phyloP scores from a whole-genome alignment of 1,139 yeast genomes.

The Yamadazyma conglobata region DNA sequence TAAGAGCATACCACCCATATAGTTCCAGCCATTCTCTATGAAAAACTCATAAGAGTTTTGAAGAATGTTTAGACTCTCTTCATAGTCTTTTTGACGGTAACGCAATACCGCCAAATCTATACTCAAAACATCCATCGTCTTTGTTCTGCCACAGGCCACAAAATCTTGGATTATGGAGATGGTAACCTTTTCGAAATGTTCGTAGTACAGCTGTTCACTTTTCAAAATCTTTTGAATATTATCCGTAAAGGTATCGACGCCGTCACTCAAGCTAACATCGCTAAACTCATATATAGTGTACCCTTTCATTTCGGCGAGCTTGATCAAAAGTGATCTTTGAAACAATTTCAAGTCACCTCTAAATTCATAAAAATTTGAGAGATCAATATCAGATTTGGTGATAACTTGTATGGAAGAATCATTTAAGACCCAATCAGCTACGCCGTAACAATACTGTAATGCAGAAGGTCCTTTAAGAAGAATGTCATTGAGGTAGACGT shows the following conservation, averaged over 20 bases:
- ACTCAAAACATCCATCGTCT: conserved; percentile 70
- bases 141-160: conserved; percentile 46
- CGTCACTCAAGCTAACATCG: conserved; percentile 17
- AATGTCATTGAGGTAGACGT: conserved; percentile 39
- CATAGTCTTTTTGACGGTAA: conserved; percentile 55
- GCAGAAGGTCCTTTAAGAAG: conserved; percentile 17
- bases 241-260: not conserved
- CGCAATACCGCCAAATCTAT: conserved; percentile 78
- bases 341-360: conserved; percentile 45
- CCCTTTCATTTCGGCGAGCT: conserved; percentile 31
- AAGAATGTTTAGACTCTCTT: conserved; percentile 59
- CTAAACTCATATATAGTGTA: conserved; percentile 29
- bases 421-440: conserved; percentile 24
- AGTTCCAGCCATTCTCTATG: conserved; percentile 68
- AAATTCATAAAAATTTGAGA: conserved; percentile 34
- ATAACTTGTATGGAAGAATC: conserved; percentile 16
- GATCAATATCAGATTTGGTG: conserved; percentile 15
- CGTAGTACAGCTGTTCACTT: conserved; percentile 18
- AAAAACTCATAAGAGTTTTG: conserved; percentile 69
- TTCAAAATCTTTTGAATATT: conserved; percentile 10
- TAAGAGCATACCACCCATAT: conserved; percentile 61
- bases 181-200: conserved; percentile 36
- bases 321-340: conserved; percentile 41
- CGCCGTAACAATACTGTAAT: conserved; percentile 28
- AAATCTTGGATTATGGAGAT: conserved; percentile 44